A percentile compares a stretch with the other conserved stretches of the same genome.
Conservation (phyloP, 192 early-diverging fungal genomes). For the Linnemannia elongata region DNA sequence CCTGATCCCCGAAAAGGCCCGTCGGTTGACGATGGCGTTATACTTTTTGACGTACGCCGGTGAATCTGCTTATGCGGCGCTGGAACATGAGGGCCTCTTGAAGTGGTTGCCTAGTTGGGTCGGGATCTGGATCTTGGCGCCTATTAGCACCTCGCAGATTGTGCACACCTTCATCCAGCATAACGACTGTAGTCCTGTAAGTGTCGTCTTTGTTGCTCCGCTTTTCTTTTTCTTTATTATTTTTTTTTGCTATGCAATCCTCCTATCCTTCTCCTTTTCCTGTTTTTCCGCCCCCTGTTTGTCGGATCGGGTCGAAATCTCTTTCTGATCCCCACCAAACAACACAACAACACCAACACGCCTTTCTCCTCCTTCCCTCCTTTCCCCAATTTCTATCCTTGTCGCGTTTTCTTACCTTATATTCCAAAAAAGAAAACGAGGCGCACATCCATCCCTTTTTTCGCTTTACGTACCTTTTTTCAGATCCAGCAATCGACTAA, state of each 20-base stretch:
- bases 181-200: constrained; percentile 33
- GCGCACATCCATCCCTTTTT: too few species aligned
- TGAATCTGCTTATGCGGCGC: constrained; percentile 10
- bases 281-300: not conserved
- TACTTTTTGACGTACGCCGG: constrained; percentile 43
- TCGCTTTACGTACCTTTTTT: too few species aligned
- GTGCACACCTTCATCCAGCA: constrained; percentile 32
- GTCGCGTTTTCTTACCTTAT: not conserved
- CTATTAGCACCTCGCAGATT: constrained; percentile 11
- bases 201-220: not conserved
- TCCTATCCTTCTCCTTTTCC: not conserved
- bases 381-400: not conserved
- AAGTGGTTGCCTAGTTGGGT: constrained; percentile 34
- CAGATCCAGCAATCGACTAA: too few species aligned
- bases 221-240: not conserved
- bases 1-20: constrained; percentile 18
- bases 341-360: not conserved
- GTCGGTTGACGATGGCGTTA: constrained; percentile 30
- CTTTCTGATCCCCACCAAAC: not conserved
- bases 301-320: not conserved
- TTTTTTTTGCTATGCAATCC: too few species aligned
- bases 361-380: not conserved
- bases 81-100: constrained; percentile 8
- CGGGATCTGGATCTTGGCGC: constrained; percentile 36
- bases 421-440: too few species aligned